phyloP scores from a whole-genome alignment of 768 basidiomycete genomes.

The Gloeostereum incarnatum region DNA sequence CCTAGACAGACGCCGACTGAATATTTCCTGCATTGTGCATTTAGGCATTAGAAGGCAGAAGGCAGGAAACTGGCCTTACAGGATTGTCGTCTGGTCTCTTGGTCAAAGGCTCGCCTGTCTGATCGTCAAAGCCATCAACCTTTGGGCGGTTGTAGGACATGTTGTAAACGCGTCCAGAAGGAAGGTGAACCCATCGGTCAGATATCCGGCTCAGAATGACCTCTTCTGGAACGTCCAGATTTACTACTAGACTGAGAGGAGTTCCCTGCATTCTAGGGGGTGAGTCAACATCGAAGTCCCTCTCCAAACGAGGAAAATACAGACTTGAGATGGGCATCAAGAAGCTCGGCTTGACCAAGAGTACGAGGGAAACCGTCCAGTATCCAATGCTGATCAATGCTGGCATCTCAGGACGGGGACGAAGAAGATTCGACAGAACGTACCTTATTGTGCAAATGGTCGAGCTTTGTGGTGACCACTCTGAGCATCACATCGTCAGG shows the following conservation, averaged over 20 bases:
- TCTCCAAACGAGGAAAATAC: constrained; percentile 11
- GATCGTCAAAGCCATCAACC: constrained; percentile 72
- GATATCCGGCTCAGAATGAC: constrained; percentile 81
- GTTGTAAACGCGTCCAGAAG: constrained; percentile 89
- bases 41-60: background rate
- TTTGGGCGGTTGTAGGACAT: constrained; percentile 80
- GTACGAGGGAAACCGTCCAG: constrained; percentile 92
- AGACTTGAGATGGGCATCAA: constrained; percentile 69
- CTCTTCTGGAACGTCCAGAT: constrained; percentile 82
- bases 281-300: constrained; percentile 2
- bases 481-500: constrained; percentile 76
- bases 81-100: constrained; percentile 87
- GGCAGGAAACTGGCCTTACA: constrained; percentile 49
- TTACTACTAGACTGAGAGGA: constrained; percentile 74
- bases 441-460: constrained; percentile 57
- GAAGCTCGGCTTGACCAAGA: constrained; percentile 68
- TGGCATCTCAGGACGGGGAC: background rate
- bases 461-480: constrained; percentile 66
- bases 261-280: constrained; percentile 42
- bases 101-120: constrained; percentile 82
- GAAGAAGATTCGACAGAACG: constrained; percentile 5
- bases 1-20: constrained; percentile 62
- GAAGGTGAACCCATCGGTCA: constrained; percentile 83
- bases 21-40: constrained; percentile 48
- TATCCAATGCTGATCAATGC: constrained; percentile 85